Conservation (phyloP, 1,284 basidiomycete genomes). For the Bondarzewia mesenterica region DNA sequence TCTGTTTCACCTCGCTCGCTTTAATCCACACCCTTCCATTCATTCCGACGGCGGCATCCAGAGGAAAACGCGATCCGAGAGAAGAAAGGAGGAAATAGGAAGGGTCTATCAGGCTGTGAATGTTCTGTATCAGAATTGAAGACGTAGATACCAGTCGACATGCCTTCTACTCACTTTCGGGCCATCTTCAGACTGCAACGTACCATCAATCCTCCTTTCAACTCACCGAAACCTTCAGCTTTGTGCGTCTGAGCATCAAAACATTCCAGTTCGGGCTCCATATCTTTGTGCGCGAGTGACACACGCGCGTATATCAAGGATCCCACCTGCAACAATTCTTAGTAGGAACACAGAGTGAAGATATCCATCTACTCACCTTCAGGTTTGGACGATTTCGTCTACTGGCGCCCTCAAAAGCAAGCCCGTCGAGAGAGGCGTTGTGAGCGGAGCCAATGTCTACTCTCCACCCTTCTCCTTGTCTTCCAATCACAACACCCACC, state of each 20-base stretch:
- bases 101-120: constrained; percentile 58
- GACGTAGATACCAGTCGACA: no score
- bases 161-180: constrained; percentile 50
- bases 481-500: constrained; percentile 62
- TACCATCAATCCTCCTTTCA: constrained; percentile 72
- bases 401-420: constrained; percentile 83
- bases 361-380: constrained; percentile 48
- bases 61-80: constrained; percentile 64
- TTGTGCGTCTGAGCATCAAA: constrained; percentile 82
- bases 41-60: constrained; percentile 73
- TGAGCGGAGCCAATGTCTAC: constrained; percentile 82
- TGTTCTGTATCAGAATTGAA: constrained; percentile 1
- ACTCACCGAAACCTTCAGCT: constrained; percentile 76
- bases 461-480: constrained; percentile 72
- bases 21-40: constrained; percentile 81
- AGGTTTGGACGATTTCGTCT: constrained; percentile 80
- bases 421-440: constrained; percentile 63
- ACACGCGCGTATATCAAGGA: constrained; percentile 77
- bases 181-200: constrained; percentile 72
- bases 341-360: no score
- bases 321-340: constrained; percentile 57
- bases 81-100: constrained; percentile 68
- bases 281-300: constrained; percentile 80
- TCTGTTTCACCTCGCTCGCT: constrained; percentile 57
- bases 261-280: constrained; percentile 85